Evolutionary conservation across 495 filamentous ascomycete genomes (phyloP).

Genomic region (Penicillium odoratum): DNA sequence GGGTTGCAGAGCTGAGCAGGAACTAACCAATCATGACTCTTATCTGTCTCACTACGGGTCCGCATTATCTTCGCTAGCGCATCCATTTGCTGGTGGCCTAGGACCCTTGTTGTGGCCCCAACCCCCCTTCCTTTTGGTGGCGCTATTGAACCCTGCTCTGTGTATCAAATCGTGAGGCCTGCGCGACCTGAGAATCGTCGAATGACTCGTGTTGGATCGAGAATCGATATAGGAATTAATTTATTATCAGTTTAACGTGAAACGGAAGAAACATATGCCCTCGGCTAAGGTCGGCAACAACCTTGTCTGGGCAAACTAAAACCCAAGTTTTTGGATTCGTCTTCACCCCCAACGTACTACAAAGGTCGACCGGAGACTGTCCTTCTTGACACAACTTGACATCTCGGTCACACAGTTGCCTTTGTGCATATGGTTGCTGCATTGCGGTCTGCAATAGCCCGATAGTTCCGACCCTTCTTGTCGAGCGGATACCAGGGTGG

Average conservation of each 20-base stretch:
- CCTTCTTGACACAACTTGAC: background rate
- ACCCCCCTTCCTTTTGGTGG: conserved; percentile 6
- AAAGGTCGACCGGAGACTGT: background rate
- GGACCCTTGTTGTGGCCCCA: conserved; percentile 15
- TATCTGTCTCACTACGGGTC: background rate
- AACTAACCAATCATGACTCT: conserved; percentile 14
- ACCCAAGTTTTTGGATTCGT: background rate
- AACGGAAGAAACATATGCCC: too few species aligned
- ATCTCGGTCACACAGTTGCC: background rate
- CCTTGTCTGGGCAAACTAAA: background rate
- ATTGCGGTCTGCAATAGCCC: background rate
- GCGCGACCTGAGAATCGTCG: background rate
- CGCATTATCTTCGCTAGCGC: background rate
- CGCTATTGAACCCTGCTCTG: conserved; percentile 17
- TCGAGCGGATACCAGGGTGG: conserved; percentile 1
- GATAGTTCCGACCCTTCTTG: background rate
- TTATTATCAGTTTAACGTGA: background rate
- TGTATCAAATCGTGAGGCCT: background rate
- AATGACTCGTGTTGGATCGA: background rate
- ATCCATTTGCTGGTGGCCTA: background rate
- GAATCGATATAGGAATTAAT: background rate
- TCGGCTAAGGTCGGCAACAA: too few species aligned
- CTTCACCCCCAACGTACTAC: background rate
- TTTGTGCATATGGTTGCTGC: background rate
- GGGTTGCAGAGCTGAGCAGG: conserved; percentile 24